These are phyloP conservation scores for Rhynchosporium secalis DNA, from an alignment of 2,329 filamentous ascomycete genomes.

Conservation along the genomic window DNA sequence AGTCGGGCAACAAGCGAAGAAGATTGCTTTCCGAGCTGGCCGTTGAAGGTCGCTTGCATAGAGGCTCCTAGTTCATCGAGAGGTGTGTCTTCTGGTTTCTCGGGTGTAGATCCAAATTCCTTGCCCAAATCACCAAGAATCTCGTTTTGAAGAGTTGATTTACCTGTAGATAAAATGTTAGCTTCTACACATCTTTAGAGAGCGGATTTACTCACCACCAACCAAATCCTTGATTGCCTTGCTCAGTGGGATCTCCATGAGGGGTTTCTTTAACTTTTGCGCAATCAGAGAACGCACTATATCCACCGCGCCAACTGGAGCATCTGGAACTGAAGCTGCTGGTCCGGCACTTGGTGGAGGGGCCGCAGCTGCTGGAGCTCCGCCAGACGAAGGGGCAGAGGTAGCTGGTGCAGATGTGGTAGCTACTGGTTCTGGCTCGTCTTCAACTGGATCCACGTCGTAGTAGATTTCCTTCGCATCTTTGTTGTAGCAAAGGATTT, in stretches of 20 bases:
- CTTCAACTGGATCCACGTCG: conserved; percentile 91
- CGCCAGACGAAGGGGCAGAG: conserved; percentile 51
- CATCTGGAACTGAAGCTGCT: conserved; percentile 82
- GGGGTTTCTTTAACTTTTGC: conserved; percentile 95
- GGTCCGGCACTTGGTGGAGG: conserved; percentile 76
- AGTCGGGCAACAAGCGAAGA: conserved; percentile 89
- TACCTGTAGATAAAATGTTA: conserved; percentile 58
- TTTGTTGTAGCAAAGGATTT: conserved; percentile 99
- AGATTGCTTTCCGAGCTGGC: conserved; percentile 95
- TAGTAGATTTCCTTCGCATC: conserved; percentile 99
- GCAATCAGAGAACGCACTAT: conserved; percentile 87
- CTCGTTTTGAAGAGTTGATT: conserved; percentile 98
- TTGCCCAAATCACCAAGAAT: conserved; percentile 97
- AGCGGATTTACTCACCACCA: conserved; percentile 65
- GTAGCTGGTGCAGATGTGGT: conserved; percentile 45
- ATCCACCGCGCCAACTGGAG: conserved; percentile 83
- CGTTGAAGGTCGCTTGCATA: conserved; percentile 99
- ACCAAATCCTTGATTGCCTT: conserved; percentile 99
- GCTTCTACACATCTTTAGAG: not conserved
- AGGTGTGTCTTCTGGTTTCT: conserved; percentile 97
- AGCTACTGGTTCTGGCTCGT: conserved; percentile 70
- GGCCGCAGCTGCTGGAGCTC: conserved; percentile 52
- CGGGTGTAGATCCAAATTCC: conserved; percentile 96
- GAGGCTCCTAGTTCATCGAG: conserved; percentile 91
- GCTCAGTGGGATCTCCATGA: conserved; percentile 83